Percentiles rank a stretch among this genome's conserved stretches.
Evolutionary conservation across 345 rosid genomes (phyloP).

Genomic region (Dovyalis caffra): DNA sequence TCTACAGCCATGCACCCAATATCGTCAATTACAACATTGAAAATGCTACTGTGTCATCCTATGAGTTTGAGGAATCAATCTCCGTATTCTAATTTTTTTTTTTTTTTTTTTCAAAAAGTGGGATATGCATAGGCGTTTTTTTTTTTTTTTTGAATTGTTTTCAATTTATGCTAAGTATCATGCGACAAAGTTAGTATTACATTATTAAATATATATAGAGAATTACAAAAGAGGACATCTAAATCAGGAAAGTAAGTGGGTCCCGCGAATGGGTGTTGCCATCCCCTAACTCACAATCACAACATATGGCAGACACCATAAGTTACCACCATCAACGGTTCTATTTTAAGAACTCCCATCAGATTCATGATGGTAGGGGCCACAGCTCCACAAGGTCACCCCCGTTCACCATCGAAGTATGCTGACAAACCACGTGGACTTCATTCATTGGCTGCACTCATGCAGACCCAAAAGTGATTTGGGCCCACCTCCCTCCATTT

Average conservation of each 20-base stretch:
- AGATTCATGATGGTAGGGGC: constrained; percentile 6
- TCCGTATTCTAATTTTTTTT: no score
- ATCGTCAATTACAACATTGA: no score
- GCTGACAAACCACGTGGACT: not conserved
- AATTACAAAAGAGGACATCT: not conserved
- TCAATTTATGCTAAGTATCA: no score
- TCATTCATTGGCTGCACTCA: not conserved
- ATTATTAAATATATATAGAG: no score
- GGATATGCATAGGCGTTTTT: no score
- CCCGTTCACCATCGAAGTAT: not conserved
- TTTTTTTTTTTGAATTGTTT: no score
- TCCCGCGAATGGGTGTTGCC: not conserved
- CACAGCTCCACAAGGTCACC: not conserved
- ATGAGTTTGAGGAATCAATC: no score
- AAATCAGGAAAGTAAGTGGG: not conserved
- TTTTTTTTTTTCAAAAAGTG: no score
- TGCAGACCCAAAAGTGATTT: not conserved
- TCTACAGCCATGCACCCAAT: no score
- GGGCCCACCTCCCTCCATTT: not conserved
- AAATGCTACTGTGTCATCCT: no score
- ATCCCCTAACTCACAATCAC: constrained; percentile 10
- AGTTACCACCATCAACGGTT: constrained; percentile 24
- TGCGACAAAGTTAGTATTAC: no score
- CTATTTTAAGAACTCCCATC: not conserved
- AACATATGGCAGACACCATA: constrained; percentile 18